Base-by-base conservation (phyloP, 140 eudicot species). In the Eryngium alpinum region DNA sequence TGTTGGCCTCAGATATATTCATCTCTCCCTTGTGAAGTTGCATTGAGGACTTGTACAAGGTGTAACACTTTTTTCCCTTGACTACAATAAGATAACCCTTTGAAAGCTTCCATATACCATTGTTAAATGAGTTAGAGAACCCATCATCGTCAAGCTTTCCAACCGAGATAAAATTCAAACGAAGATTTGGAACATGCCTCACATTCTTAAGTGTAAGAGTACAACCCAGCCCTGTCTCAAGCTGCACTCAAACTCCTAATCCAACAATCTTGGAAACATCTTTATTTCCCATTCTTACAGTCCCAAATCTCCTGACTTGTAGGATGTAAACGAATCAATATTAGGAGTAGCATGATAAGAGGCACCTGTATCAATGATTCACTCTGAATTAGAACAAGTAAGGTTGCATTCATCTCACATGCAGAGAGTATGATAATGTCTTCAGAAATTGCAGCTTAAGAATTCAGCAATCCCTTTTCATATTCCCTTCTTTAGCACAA, bases 131-230 rank as follows among this genome's bases (percentile, higher is more conserved):
- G 71, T 34, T 87, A 22, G 9, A 6, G 43, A 29, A 87, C 6
- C 88, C 87, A 1, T 83, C 90, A 79, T 83, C 87, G 67, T 87
- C 86, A 49, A 84, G 72, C 16, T 19, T 59, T 0, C 87, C 69
- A 15, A 51, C 29, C 1, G 60, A 85, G 12, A 85, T 85, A 53
- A 76, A 63, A 67, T 87, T 81, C 9, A 80, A 21, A 0, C 27
- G 34, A 65, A 86, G 15, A 22, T 85, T 82, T 0, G 79, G 86
- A 24, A 72, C 84, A 81, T 60, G 57, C 1, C 73, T 22, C 6
- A 78, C 73, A 56, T 60, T 72, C n/a, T 34, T 78, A 15, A 78
- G 51, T 5, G 33, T 4, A 49, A 78, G 59, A 16, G 21, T 25
- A 50, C n/a, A 57, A 10, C 56, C n/a, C 9, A 9, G 24, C 9